phyloP scores from a whole-genome alignment of 2,329 filamentous ascomycete genomes.

The Aspergillus flavus region DNA sequence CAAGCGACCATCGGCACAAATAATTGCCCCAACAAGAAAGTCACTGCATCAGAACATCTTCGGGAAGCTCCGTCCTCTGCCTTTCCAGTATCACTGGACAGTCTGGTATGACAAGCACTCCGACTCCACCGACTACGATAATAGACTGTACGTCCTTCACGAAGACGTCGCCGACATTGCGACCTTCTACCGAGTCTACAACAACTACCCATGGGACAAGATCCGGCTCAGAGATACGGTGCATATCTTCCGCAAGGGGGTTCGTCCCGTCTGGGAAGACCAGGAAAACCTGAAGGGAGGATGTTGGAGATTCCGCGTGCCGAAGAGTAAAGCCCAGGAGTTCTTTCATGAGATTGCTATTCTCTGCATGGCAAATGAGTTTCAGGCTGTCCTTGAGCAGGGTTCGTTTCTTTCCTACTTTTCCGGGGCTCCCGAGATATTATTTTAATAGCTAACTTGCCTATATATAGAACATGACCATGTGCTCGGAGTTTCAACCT shows the following conservation, averaged over 20 bases:
- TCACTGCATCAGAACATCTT: slow-evolving; percentile 48
- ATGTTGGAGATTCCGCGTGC: slow-evolving; percentile 89
- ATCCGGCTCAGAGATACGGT: slow-evolving; percentile 77
- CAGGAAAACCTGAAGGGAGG: slow-evolving; percentile 82
- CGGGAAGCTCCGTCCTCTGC: slow-evolving; percentile 48
- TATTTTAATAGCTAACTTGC: slow-evolving; percentile 1
- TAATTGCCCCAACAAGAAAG: slow-evolving; percentile 30
- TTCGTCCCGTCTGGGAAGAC: slow-evolving; percentile 81
- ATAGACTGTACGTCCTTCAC: slow-evolving; percentile 41
- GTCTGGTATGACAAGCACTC: slow-evolving; percentile 51
- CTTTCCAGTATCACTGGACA: slow-evolving; percentile 51
- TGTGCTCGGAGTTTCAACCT: slow-evolving; percentile 84
- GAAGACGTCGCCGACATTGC: slow-evolving; percentile 47
- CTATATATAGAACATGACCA: slow-evolving; percentile 69
- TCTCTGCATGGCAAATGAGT: slow-evolving; percentile 41
- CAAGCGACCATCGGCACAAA: not conserved
- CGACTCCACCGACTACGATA: slow-evolving; percentile 31
- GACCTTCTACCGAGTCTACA: slow-evolving; percentile 76
- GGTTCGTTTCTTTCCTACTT: slow-evolving; percentile 25
- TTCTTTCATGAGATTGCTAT: slow-evolving; percentile 43
- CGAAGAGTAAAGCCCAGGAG: slow-evolving; percentile 68
- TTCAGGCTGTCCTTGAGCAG: slow-evolving; percentile 72
- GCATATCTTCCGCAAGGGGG: slow-evolving; percentile 78
- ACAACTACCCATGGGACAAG: slow-evolving; percentile 75
- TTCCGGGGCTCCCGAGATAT: not conserved